These are phyloP conservation scores for Alternaria incomplexa DNA, from an alignment of 2,329 filamentous ascomycete species.

Conservation along the genomic window DNA sequence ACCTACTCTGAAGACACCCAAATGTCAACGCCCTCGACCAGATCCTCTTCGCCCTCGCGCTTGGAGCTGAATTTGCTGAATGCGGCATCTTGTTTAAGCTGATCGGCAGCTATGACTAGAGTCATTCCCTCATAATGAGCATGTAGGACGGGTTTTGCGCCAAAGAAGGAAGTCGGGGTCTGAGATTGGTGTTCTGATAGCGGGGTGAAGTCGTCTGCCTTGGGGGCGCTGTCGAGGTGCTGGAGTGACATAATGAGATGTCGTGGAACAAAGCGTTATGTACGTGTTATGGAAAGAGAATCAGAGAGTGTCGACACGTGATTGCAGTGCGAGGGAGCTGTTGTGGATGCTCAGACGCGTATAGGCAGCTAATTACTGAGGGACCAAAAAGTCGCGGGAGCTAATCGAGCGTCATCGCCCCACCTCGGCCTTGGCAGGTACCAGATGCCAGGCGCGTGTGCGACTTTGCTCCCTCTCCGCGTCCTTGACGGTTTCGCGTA, in stretches of 20 bases:
- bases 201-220: conserved; percentile 65
- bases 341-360: not conserved
- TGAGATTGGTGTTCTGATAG: conserved; percentile 73
- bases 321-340: not conserved
- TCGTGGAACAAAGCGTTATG: not conserved
- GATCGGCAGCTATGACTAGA: conserved; percentile 63
- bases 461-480: not conserved
- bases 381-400: conserved; percentile 29
- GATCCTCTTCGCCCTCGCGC: conserved; percentile 32
- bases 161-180: conserved; percentile 75
- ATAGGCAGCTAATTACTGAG: conserved; percentile 3
- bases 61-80: conserved; percentile 52
- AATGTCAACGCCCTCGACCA: conserved; percentile 51
- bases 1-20: conserved; percentile 56
- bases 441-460: not conserved
- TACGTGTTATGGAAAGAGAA: not conserved
- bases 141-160: conserved; percentile 73
- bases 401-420: conserved; percentile 21
- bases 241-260: conserved; percentile 43
- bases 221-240: conserved; percentile 65
- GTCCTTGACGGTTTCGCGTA: not conserved
- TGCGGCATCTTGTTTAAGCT: conserved; percentile 58
- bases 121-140: conserved; percentile 64
- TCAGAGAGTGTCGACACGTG: not conserved
- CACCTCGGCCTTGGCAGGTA: conserved; percentile 17